Base-by-base conservation (phyloP, 345 rosid species). In the Euphorbia pulcherrima region DNA sequence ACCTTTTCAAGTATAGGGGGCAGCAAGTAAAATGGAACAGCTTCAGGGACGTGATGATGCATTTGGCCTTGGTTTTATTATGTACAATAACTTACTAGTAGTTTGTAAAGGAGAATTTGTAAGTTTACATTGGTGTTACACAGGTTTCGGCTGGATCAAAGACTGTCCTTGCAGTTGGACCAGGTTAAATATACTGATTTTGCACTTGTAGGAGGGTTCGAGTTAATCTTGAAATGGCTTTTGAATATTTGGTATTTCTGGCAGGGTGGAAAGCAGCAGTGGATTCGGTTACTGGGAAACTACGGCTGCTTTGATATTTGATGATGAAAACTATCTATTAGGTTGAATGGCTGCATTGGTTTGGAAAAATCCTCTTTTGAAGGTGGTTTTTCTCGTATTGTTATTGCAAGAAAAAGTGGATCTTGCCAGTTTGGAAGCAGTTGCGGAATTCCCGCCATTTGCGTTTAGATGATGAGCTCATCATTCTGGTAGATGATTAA, bases 121-220 rank as follows among this genome's bases (percentile, higher is more conserved):
- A 41, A 48, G 35, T 27, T 23, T 8, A n/a, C 39, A 1, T 17
- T 23, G 23, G 12, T 39, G 65, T 71, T 59, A 51, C 48, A 64
- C 85, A 89, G 96, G 88, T 89, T 78, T 80, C 77, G n/a, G 86
- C 96, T 47, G 96, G 97, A 60, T 89, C 97, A 54, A 87, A 83
- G 79, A 92, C 97, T 18, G 97, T 92, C 72, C 89, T 92, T 26
- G 90, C 96, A 46, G 68, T 92, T 67, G 97, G 97, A 47, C 97
- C 96, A 18, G 97, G 97, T 90, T n/a, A n/a, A n/a, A 80, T 55
- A 61, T 61, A 35, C 62, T 51, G 41, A 39, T 67, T 51, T 46
- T 55, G 44, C 33, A 62, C 55, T 60, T 28, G 44, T 33, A 33
- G 37, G 37, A 33, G 21, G 58, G 21, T 21, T 50, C 66, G 53